These are phyloP conservation scores for Wickerhamomyces mucosus DNA, from an alignment of 805 yeast species.

Conservation along the genomic window DNA sequence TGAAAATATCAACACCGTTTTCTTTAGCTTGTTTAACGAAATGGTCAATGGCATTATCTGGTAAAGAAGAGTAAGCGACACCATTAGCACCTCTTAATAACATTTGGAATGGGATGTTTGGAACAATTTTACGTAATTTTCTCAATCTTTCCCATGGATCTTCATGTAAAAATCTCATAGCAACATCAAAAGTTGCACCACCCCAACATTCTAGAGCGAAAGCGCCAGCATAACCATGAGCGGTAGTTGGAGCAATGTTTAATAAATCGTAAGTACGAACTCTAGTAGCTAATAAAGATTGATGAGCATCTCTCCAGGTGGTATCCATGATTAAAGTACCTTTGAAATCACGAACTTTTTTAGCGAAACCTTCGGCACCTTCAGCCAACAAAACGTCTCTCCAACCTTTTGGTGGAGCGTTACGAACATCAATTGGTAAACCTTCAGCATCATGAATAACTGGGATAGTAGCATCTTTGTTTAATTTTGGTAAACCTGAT, in stretches of 20 bases:
- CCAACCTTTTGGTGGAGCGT: slow-evolving; percentile 71
- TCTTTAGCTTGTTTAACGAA: slow-evolving; percentile 92
- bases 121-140: slow-evolving; percentile 79
- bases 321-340: slow-evolving; percentile 97
- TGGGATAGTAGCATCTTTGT: slow-evolving; percentile 70
- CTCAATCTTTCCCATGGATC: slow-evolving; percentile 98
- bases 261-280: slow-evolving; percentile 88
- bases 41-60: slow-evolving; percentile 98
- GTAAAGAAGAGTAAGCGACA: slow-evolving; percentile 94
- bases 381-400: slow-evolving; percentile 74
- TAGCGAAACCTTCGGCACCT: slow-evolving; percentile 88
- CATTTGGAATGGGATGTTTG: slow-evolving; percentile 99
- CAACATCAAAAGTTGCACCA: slow-evolving; percentile 98
- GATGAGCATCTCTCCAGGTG: slow-evolving; percentile 99
- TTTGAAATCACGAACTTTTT: slow-evolving; percentile 70
- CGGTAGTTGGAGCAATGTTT: slow-evolving; percentile 89
- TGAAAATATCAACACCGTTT: slow-evolving; percentile 92
- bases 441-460: slow-evolving; percentile 54
- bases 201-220: slow-evolving; percentile 99
- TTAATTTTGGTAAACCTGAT: slow-evolving; percentile 80
- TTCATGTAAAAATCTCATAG: slow-evolving; percentile 97
- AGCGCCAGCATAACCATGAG: slow-evolving; percentile 81
- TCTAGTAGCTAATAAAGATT: slow-evolving; percentile 93
- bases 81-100: slow-evolving; percentile 98
- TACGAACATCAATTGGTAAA: slow-evolving; percentile 45